Base-by-base conservation (phyloP, 495 filamentous ascomycete genomes). In the Eremomyces bilateralis region DNA sequence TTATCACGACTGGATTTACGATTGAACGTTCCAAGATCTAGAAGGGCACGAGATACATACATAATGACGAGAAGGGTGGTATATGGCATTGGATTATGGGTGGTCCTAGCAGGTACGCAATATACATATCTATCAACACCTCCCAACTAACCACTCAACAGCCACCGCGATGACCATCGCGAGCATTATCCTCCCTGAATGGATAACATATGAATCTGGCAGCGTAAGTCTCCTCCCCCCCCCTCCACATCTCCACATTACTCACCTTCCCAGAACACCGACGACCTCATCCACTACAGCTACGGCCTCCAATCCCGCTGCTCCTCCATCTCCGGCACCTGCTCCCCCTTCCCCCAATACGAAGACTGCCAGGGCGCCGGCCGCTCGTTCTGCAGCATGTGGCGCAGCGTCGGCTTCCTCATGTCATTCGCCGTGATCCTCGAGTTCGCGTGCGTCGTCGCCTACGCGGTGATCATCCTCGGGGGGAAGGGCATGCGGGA, bases 321-420 rank as follows among this genome's bases (percentile, higher is more conserved):
- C 55, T 78, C 64, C 29, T 64, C 59, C 57, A 63, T 61, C 39
- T 65, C 57, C 5, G 53, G 61, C 34, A 54, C 48, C 25, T 77
- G 71, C 53, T 54, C 58, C 28, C 53, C 55, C 35, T 76, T 75
- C 47, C 72, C 73, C 4, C 54, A 59, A 38, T 56, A 63, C 39
- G 61, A 68, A 31, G 76, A 80, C 54, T 81, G 75, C 57, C 64
- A 70, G 41, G 71, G 67, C 44, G 59, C 61, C 31, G 66, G 79
- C 47, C 65, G 71, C 20, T 69, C 72, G 53, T 92, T 95, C 62
- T 92, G 85, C 57, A 75, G 69, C 41, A 76, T 90, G 67, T 95
- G 85, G 85, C 67, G 79, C 21, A 74, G 71, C 28, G 70, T 80
- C 36, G 82, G 77, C 6, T 93, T 91, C 51, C 56, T 91, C 35